phyloP scores from a whole-genome alignment of 768 basidiomycete genomes.

The Gelatoporia subvermispora region DNA sequence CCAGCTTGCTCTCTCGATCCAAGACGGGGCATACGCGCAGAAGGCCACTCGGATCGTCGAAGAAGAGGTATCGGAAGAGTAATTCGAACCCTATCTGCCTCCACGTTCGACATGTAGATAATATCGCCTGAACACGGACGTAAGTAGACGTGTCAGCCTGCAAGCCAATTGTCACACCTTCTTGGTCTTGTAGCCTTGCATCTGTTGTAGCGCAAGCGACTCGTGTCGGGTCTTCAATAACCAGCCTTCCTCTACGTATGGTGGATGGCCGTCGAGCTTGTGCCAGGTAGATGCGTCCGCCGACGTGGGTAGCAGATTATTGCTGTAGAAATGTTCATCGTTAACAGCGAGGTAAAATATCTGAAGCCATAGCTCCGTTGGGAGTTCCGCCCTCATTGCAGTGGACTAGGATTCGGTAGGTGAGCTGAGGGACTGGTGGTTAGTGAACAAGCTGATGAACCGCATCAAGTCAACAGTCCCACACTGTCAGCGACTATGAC shows the following conservation, averaged over 20 bases:
- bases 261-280: slow-evolving; percentile 26
- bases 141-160: too few species aligned
- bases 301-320: slow-evolving; percentile 52
- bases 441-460: too few species aligned
- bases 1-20: slow-evolving; percentile 47
- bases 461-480: too few species aligned
- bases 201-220: slow-evolving; percentile 51
- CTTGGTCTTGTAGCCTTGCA: slow-evolving; percentile 58
- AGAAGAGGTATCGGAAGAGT: slow-evolving; percentile 65
- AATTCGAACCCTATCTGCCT: slow-evolving; percentile 57
- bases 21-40: slow-evolving; percentile 47
- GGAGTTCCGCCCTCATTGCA: slow-evolving; percentile 36
- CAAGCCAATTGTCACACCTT: slow-evolving; percentile 51
- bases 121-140: slow-evolving; percentile 48
- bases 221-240: slow-evolving; percentile 55
- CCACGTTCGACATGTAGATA: slow-evolving; percentile 64
- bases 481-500: too few species aligned
- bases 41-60: slow-evolving; percentile 55
- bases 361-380: slow-evolving; percentile 63
- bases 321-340: slow-evolving; percentile 63
- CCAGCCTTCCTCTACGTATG: slow-evolving; percentile 41
- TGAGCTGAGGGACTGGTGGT: not conserved
- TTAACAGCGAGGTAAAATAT: slow-evolving; percentile 71
- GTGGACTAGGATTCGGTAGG: not conserved
- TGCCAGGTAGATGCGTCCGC: slow-evolving; percentile 67